These are phyloP conservation scores for Neltuma alba DNA, from an alignment of 306 rosid genomes.

Conservation along the genomic window DNA sequence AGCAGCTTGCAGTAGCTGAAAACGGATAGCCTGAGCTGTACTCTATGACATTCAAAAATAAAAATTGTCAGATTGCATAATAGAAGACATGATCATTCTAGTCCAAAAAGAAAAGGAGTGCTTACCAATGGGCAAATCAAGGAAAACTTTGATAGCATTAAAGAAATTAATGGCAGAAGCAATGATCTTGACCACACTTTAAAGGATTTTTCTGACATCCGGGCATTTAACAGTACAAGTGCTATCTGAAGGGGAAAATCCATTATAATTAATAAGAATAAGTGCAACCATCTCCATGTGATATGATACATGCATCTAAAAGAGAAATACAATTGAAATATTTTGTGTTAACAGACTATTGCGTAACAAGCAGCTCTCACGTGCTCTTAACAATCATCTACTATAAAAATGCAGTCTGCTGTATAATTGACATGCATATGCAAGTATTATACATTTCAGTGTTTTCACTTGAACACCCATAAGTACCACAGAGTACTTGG, in stretches of 20 bases:
- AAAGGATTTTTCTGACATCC: conserved; percentile 78
- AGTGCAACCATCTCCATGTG: conserved; percentile 21
- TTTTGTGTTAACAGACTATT: not conserved
- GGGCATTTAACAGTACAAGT: conserved; percentile 84
- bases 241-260: conserved; percentile 54
- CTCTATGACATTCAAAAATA: conserved; percentile 59
- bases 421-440: conserved; percentile 18
- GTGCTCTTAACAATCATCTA: not conserved
- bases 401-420: not conserved
- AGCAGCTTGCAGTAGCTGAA: conserved; percentile 85
- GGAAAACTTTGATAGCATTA: conserved; percentile 88
- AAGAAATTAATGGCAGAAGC: conserved; percentile 79
- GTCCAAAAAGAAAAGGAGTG: conserved; percentile 10
- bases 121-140: conserved; percentile 91
- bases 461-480: conserved; percentile 1
- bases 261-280: conserved; percentile 28
- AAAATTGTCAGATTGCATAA: conserved; percentile 41
- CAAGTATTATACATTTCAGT: not conserved
- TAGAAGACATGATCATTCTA: conserved; percentile 23
- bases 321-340: conserved; percentile 11
- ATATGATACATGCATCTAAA: conserved; percentile 18
- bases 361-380: not conserved
- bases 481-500: not conserved
- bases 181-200: conserved; percentile 64
- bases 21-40: conserved; percentile 74